These are phyloP conservation scores for Claviceps fusiformis DNA, from an alignment of 2,329 filamentous ascomycete species.

Conservation along the genomic window DNA sequence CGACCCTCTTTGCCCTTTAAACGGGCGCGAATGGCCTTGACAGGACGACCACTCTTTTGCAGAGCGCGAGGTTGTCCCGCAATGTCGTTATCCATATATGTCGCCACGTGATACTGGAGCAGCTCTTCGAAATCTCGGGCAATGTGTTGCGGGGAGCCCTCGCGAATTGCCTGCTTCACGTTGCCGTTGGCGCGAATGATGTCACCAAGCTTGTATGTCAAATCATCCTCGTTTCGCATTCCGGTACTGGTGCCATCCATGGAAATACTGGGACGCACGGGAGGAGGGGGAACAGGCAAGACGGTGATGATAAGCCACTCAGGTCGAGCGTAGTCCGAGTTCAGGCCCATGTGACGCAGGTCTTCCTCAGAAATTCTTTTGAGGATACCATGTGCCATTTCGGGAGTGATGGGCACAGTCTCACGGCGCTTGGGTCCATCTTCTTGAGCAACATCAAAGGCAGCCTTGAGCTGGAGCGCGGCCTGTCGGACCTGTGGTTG, in stretches of 20 bases:
- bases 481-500: constrained; percentile 82
- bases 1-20: constrained; percentile 98
- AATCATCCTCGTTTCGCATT: constrained; percentile 90
- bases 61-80: constrained; percentile 86
- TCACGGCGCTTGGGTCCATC: constrained; percentile 62
- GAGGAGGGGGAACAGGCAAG: constrained; percentile 85
- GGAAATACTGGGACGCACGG: constrained; percentile 91
- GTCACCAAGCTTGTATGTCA: constrained; percentile 98
- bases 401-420: constrained; percentile 69
- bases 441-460: constrained; percentile 52
- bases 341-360: constrained; percentile 76
- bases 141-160: constrained; percentile 86
- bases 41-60: constrained; percentile 91
- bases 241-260: constrained; percentile 90
- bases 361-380: constrained; percentile 72
- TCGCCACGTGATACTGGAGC: constrained; percentile 94
- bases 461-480: constrained; percentile 66
- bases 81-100: constrained; percentile 99
- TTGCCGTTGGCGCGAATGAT: constrained; percentile 97
- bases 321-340: constrained; percentile 85
- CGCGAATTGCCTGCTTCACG: constrained; percentile 77
- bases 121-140: constrained; percentile 81
- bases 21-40: constrained; percentile 92
- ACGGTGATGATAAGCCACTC: constrained; percentile 98
- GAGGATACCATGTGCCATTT: constrained; percentile 76